Conservation (phyloP, 83 land plant genomes). For the Thuja plicata region DNA sequence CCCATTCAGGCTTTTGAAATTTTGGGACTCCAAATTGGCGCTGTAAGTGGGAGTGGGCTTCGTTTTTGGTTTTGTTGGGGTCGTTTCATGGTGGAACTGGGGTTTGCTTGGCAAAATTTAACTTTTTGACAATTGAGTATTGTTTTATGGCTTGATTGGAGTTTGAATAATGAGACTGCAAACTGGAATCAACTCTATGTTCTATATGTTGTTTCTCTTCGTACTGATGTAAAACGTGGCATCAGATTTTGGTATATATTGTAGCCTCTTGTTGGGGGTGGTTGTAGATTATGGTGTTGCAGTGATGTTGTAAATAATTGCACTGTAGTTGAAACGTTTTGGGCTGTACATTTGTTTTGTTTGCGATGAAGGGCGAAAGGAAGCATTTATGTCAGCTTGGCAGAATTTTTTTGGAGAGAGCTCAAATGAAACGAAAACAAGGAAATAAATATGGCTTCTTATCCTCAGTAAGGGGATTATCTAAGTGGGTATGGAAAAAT, state of each 20-base stretch:
- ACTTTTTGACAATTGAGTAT: background rate
- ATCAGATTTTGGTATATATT: background rate
- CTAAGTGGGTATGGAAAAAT: background rate
- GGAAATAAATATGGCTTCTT: background rate
- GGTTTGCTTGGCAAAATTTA: no score
- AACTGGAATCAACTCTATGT: background rate
- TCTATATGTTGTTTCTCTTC: no score
- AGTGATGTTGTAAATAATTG: background rate
- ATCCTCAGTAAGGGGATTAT: background rate
- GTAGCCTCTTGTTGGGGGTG: background rate
- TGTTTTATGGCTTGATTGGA: background rate
- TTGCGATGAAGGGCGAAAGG: background rate
- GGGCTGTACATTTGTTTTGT: background rate
- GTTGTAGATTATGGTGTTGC: background rate
- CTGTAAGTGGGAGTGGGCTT: no score
- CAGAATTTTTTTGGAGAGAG: conserved; percentile 8
- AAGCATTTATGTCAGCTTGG: background rate
- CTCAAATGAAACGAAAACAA: conserved; percentile 7
- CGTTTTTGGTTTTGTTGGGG: background rate
- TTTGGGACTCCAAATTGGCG: no score
- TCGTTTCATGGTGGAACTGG: no score
- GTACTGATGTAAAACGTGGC: background rate
- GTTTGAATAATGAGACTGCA: background rate
- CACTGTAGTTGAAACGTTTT: background rate
- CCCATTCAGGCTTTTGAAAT: background rate